Conservation (phyloP, 768 basidiomycete species). For the Suillus subalutaceus region DNA sequence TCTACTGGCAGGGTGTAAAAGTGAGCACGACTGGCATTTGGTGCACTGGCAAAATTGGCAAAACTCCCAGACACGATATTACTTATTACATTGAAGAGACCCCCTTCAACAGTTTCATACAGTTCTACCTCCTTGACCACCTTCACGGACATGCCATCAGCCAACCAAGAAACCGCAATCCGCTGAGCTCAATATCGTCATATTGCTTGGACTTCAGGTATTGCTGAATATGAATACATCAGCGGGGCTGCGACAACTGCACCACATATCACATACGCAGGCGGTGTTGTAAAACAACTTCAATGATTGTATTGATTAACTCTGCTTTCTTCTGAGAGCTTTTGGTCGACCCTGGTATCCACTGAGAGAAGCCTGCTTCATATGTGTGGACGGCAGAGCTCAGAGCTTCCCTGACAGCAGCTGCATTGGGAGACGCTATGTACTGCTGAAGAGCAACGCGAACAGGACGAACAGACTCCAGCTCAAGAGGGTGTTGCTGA, state of each 20-base stretch:
- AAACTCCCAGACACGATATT: no score
- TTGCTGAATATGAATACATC: neutral
- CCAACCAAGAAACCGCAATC: neutral
- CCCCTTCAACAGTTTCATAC: no score
- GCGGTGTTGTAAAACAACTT: neutral
- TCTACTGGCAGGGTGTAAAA: no score
- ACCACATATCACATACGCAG: neutral
- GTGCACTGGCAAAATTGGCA: no score
- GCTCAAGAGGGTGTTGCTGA: neutral
- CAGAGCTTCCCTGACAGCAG: neutral
- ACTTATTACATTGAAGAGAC: no score
- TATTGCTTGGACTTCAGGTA: neutral
- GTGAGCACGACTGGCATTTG: neutral
- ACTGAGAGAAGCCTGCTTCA: neutral
- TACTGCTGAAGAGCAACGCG: neutral
- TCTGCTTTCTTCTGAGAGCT: neutral
- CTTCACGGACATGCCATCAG: neutral
- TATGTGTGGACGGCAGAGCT: neutral
- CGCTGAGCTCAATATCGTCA: neutral
- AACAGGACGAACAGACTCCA: neutral
- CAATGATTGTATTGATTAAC: neutral
- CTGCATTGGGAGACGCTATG: neutral
- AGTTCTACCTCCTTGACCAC: no score
- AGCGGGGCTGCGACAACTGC: neutral
- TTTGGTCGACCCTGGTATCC: neutral